Percentiles rank a stretch among this genome's conserved stretches.
phyloP scores from a whole-genome alignment of 78 protist species.

The Blattamonas nauphoetae region DNA sequence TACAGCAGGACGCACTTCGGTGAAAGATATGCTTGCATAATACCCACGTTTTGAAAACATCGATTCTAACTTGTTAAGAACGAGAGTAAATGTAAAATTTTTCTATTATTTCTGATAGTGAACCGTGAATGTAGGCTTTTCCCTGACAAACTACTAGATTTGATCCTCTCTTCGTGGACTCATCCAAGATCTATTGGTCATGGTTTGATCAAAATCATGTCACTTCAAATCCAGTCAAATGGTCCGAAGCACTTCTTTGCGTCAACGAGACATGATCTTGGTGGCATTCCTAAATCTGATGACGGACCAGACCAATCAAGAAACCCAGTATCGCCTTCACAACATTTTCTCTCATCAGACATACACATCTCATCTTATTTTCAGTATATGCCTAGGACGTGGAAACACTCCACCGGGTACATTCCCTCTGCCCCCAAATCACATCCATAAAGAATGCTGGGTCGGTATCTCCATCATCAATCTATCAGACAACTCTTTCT shows the following conservation, averaged over 20 bases:
- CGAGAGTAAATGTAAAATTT: too few species aligned
- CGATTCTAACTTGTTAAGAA: too few species aligned
- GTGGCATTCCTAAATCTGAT: background rate
- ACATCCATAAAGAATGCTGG: background rate
- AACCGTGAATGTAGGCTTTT: too few species aligned
- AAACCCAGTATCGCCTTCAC: background rate
- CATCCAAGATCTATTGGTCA: too few species aligned
- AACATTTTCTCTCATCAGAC: background rate
- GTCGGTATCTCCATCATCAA: background rate
- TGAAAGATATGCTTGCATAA: too few species aligned
- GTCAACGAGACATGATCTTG: background rate
- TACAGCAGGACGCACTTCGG: too few species aligned
- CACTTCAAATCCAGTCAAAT: too few species aligned
- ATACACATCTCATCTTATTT: background rate
- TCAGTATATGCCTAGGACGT: background rate
- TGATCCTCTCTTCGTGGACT: too few species aligned
- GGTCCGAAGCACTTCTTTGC: background rate
- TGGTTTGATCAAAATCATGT: too few species aligned
- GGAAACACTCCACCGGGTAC: background rate
- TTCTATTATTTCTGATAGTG: too few species aligned
- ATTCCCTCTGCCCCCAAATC: background rate
- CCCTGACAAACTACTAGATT: too few species aligned
- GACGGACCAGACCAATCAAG: background rate
- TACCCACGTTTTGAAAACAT: too few species aligned
- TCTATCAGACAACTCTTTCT: background rate